These are phyloP conservation scores for Myriosclerotinia duriaeana DNA, from an alignment of 2,329 filamentous ascomycete genomes.

Conservation along the genomic window DNA sequence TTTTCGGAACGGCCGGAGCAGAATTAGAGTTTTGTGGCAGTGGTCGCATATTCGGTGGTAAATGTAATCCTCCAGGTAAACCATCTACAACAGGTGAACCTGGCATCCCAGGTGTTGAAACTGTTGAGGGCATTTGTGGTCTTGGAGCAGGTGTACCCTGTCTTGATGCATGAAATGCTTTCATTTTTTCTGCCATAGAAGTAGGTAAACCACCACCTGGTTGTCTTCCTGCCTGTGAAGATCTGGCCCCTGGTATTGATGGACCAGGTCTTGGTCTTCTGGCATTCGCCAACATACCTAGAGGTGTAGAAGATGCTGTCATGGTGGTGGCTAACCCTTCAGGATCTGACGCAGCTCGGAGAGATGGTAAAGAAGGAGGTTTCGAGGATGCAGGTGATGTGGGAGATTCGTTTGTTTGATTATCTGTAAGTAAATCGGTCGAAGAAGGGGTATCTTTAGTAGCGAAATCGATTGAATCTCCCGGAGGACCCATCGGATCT, in stretches of 20 bases:
- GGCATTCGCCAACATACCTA: conserved; percentile 71
- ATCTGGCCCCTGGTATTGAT: conserved; percentile 9
- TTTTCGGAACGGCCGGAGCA: conserved; percentile 49
- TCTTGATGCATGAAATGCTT: conserved; percentile 65
- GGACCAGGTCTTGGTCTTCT: conserved; percentile 47
- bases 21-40: conserved; percentile 49
- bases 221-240: conserved; percentile 34
- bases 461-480: conserved; percentile 35
- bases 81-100: conserved; percentile 40
- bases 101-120: conserved; percentile 40
- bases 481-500: conserved; percentile 23
- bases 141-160: conserved; percentile 48
- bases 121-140: conserved; percentile 34
- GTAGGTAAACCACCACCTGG: conserved; percentile 55
- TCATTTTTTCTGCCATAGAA: conserved; percentile 68
- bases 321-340: conserved; percentile 58
- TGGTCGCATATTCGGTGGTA: conserved; percentile 49
- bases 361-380: conserved; percentile 54
- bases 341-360: conserved; percentile 61
- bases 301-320: conserved; percentile 79
- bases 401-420: conserved; percentile 26
- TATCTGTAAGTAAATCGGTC: conserved; percentile 25
- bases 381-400: conserved; percentile 37
- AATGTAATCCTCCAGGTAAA: conserved; percentile 46
- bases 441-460: not conserved